phyloP scores from a whole-genome alignment of 805 yeast species.

The Candida chauliodis region DNA sequence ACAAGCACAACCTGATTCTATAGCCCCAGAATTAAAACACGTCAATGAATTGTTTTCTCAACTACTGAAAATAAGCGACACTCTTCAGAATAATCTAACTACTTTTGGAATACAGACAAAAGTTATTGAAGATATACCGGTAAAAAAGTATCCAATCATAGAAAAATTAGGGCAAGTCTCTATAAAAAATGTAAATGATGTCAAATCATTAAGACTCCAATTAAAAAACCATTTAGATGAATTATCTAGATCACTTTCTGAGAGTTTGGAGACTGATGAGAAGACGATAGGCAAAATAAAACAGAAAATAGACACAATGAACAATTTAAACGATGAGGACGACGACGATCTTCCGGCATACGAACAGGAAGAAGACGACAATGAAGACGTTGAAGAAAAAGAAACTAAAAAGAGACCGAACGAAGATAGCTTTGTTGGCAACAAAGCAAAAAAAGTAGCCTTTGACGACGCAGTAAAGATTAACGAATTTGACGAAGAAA shows the following conservation, averaged over 20 bases:
- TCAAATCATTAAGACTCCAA: slow-evolving; percentile 23
- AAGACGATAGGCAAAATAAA: slow-evolving; percentile 25
- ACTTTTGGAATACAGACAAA: slow-evolving; percentile 38
- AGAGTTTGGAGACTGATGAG: slow-evolving; percentile 30
- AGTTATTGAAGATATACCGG: slow-evolving; percentile 36
- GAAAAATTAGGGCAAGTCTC: slow-evolving; percentile 36
- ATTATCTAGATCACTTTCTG: slow-evolving; percentile 16
- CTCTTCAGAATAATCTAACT: slow-evolving; percentile 32
- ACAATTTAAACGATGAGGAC: slow-evolving; percentile 29
- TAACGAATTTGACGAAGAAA: slow-evolving; percentile 14
- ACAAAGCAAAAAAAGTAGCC: neutral
- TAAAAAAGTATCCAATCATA: slow-evolving; percentile 35
- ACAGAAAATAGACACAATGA: slow-evolving; percentile 25
- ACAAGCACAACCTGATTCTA: neutral
- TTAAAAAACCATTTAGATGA: slow-evolving; percentile 22
- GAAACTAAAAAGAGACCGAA: slow-evolving; percentile 6
- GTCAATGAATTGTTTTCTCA: slow-evolving; percentile 28
- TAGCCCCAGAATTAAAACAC: slow-evolving; percentile 30
- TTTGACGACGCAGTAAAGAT: too few relatives aligned
- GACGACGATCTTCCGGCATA: slow-evolving; percentile 25
- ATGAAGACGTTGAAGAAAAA: slow-evolving; percentile 13
- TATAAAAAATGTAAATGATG: slow-evolving; percentile 27
- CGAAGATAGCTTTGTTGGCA: slow-evolving; percentile 3
- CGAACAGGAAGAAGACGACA: slow-evolving; percentile 24
- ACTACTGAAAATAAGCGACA: slow-evolving; percentile 23